These are phyloP conservation scores for Coniochaeta ligniaria DNA, from an alignment of 2,329 filamentous ascomycete genomes.

Conservation along the genomic window DNA sequence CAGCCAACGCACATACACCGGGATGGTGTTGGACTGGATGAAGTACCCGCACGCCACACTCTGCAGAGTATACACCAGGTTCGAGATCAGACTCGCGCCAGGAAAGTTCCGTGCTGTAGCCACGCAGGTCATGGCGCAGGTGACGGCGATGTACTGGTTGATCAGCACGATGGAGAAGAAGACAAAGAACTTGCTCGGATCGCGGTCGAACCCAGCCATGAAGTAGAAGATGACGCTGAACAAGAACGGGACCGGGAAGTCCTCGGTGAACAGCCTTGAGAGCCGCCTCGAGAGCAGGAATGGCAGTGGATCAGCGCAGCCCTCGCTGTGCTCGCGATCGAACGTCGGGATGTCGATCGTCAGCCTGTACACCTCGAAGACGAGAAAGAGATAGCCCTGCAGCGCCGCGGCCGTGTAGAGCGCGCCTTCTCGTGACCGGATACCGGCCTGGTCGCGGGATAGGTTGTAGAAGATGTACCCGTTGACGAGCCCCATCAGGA, in stretches of 20 bases:
- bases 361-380: constrained; percentile 70
- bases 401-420: constrained; percentile 65
- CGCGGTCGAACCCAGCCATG: constrained; percentile 65
- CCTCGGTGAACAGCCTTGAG: constrained; percentile 62
- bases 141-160: constrained; percentile 67
- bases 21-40: constrained; percentile 65
- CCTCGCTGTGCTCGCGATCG: constrained; percentile 67
- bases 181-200: constrained; percentile 58
- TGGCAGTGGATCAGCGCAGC: constrained; percentile 61
- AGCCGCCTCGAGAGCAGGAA: constrained; percentile 65
- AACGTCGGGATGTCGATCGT: constrained; percentile 70
- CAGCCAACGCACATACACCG: constrained; percentile 71
- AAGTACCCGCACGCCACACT: constrained; percentile 72
- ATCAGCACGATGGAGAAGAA: constrained; percentile 64
- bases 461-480: constrained; percentile 68
- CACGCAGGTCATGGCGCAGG: constrained; percentile 62
- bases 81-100: constrained; percentile 64
- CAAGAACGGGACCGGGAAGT: constrained; percentile 63
- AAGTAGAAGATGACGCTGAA: constrained; percentile 71
- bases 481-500: constrained; percentile 62
- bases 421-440: constrained; percentile 65
- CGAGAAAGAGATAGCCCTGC: constrained; percentile 68
- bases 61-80: constrained; percentile 66
- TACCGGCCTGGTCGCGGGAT: constrained; percentile 59
- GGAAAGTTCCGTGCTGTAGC: constrained; percentile 60